Evolutionary conservation across 2,329 filamentous ascomycete genomes (phyloP), one percentile per base, ranked within the genome.

Genomic region (Alternaria ventricosa): DNA sequence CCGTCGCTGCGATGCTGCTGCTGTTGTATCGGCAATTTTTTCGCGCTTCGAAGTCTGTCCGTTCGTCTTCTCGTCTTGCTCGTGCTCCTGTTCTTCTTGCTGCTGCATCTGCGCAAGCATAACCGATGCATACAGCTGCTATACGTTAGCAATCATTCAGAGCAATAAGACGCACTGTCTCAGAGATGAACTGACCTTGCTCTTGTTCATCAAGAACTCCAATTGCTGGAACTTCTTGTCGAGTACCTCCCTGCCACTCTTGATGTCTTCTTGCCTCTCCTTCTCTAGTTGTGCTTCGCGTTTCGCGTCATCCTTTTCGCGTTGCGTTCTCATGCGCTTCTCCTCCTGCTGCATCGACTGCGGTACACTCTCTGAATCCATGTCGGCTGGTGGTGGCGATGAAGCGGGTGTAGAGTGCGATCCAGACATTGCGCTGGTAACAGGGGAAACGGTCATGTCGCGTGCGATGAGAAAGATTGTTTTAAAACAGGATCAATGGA

Each of bases 51-150:
- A 79, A 4, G 82, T 78, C 50, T 82, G 75, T 55, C 83, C 83
- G 51, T 79, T 75, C 9, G 79, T 82, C 69, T 81, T 81, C 64
- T 82, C 80, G 58, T 85, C 81, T 64, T 82, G 81, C 3, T 71
- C 81, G 28, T 80, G 80, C 25, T 84, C 83, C 41, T 80, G 80
- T 56, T 85, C 82, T 67, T 85, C 84, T 67, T 85, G 83, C 60
- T 81, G 79, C 68, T 84, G 83, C 83, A 86, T 86, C 70, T 86
- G 84, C 61, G 82, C 76, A 27, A 86, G 77, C 84, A 86, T 86
- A 50, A 86, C 84, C 3, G 81, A 81, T 36, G 82, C 83, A 60
- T 85, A 86, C 18, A 86, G 75, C 79, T 79, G 47, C 5, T 44
- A 50, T 2, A 30, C 9, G 33, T 73, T 41, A 72, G 64, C 20